Evolutionary conservation across 2,329 filamentous ascomycete genomes (phyloP), one percentile per base, ranked within the genome.

Genomic region (Fusarium longipes): DNA sequence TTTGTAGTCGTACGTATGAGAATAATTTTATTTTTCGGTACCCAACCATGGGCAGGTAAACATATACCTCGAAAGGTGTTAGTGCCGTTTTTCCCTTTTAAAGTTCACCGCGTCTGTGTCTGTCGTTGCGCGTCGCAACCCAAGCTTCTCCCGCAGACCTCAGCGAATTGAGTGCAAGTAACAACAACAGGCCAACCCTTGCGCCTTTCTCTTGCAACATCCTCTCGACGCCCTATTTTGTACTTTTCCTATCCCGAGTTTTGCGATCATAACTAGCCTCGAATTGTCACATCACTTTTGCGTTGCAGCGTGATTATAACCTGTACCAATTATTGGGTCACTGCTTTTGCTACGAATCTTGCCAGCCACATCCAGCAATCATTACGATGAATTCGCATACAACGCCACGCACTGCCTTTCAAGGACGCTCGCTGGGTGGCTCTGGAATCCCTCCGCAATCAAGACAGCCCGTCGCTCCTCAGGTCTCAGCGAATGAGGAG

Each of bases 401-500:
- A 57, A 80, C 79, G 43, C 77, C 79, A 57, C 76, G 79, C 32
- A 73, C 75, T 63, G 47, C 65, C 8, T 80, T 79, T 61, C 73
- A 77, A 11, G 65, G 73, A 47, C 77, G 79, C 36, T 77, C 78
- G 49, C 65, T 79, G 62, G 75, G 71, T 20, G 73, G 70, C 11
- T 73, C 77, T 15, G 68, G 66, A 43, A 77, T 77, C 40, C 75
- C 76, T 36, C 72, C 74, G 25, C 76, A 77, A 56, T 73, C 73
- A 24, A 73, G 73, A 52, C 76, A 77, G 29, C 75, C 77, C 14
- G 68, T 76, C 11, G 72, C 76, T 17, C 76, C 75, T 14, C 77
- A 78, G 44, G 76, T 79, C 7, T 76, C 76, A 12, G 67, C 74
- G 22, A 79, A 79, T 59, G 78, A 80, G 44, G 78, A 80, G 30